Percentiles rank a stretch among this genome's conserved stretches.
phyloP scores from a whole-genome alignment of 352 stramenopile genomes.

The Aphanomyces euteiches region DNA sequence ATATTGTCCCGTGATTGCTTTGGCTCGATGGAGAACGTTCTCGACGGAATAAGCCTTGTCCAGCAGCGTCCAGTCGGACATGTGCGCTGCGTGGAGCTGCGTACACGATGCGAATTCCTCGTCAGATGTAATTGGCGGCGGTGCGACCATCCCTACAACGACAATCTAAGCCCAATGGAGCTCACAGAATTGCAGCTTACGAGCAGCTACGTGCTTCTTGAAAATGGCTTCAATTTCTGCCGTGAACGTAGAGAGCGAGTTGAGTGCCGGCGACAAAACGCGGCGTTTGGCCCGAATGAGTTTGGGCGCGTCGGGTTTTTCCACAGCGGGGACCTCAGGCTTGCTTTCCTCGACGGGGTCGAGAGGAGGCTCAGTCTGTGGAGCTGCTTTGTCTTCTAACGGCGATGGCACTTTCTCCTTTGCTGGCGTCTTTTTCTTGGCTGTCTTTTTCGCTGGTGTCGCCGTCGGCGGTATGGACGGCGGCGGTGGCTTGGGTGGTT shows the following conservation, averaged over 20 bases:
- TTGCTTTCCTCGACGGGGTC: background rate
- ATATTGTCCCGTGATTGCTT: constrained; percentile 17
- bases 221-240: constrained; percentile 24
- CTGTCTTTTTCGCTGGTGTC: background rate
- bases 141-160: background rate
- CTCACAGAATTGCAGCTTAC: background rate
- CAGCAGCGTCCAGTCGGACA: constrained; percentile 6
- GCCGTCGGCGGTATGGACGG: background rate
- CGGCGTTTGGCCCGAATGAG: constrained; percentile 26
- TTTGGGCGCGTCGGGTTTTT: background rate
- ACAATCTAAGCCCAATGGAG: background rate
- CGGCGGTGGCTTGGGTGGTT: background rate
- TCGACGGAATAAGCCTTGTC: constrained; percentile 27
- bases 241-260: constrained; percentile 24
- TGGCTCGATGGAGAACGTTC: background rate
- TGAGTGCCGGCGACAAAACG: constrained; percentile 8
- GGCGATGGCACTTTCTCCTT: background rate
- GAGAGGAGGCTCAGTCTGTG: background rate
- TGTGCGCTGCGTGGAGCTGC: background rate
- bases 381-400: constrained; percentile 1
- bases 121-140: background rate
- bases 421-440: background rate
- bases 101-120: background rate
- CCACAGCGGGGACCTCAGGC: background rate
- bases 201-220: constrained; percentile 14